Percentiles rank a stretch among this genome's conserved stretches.
Evolutionary conservation across 139 green algal genomes (phyloP).

Genomic region (Zygnema cylindricum): DNA sequence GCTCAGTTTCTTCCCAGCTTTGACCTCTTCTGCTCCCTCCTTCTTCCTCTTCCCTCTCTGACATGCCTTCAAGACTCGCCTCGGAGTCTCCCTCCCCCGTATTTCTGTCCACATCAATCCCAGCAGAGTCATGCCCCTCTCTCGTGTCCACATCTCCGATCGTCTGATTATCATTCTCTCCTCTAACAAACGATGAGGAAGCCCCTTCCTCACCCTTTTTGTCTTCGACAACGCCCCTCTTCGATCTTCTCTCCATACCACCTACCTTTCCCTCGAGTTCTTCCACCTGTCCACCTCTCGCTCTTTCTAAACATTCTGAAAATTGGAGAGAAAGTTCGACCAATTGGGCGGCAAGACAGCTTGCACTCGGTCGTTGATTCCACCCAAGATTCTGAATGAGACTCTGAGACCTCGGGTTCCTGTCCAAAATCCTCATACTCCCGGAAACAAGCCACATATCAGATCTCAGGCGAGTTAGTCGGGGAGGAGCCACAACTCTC

Average conservation of each 20-base stretch:
- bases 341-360: constrained; percentile 72
- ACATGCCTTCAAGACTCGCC: background rate
- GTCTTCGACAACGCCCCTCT: background rate
- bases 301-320: background rate
- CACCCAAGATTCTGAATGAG: constrained; percentile 67
- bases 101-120: no score
- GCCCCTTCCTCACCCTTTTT: background rate
- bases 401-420: background rate
- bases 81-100: no score
- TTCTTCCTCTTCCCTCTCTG: background rate
- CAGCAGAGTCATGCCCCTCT: background rate
- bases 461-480: constrained; percentile 44
- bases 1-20: background rate
- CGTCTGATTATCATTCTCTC: background rate
- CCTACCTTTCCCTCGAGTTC: background rate
- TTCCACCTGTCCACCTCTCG: background rate
- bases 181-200: background rate
- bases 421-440: constrained; percentile 64
- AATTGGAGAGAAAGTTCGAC: constrained; percentile 64
- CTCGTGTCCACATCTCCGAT: background rate
- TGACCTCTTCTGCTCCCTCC: background rate
- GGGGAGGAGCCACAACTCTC: constrained; percentile 58
- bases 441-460: constrained; percentile 73
- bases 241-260: background rate
- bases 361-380: constrained; percentile 54